Evolutionary conservation across 202 grass and related monocot genomes (phyloP).

Genomic region (Brachypodium distachyon): DNA sequence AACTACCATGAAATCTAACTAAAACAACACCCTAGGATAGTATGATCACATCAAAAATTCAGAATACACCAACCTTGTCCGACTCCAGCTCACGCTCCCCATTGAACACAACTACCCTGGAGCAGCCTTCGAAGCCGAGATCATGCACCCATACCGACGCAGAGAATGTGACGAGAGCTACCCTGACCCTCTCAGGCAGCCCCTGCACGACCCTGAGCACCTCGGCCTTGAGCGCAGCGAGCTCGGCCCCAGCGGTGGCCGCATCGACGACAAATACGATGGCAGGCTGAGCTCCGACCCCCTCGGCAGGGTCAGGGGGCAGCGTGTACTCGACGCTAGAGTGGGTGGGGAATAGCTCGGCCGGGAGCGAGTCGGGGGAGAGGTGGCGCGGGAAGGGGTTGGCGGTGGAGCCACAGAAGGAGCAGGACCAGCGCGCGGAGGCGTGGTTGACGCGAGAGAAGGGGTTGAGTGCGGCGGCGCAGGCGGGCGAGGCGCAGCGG

Average conservation of each 20-base stretch:
- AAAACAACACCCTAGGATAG: neutral
- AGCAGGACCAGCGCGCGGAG: constrained; percentile 68
- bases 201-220: constrained; percentile 60
- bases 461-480: constrained; percentile 76
- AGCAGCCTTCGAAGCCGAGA: constrained; percentile 65
- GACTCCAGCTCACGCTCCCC: constrained; percentile 74
- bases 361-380: constrained; percentile 66
- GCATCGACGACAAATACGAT: constrained; percentile 71
- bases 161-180: constrained; percentile 65
- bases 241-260: constrained; percentile 42
- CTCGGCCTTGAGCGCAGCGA: constrained; percentile 71
- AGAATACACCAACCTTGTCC: constrained; percentile 47
- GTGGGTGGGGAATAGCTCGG: constrained; percentile 97
- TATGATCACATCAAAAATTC: constrained; percentile 2
- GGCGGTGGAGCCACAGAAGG: constrained; percentile 56
- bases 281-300: neutral
- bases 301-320: constrained; percentile 25
- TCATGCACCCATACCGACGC: constrained; percentile 84
- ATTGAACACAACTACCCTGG: constrained; percentile 60
- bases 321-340: constrained; percentile 83
- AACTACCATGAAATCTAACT: neutral
- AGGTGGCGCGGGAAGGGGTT: constrained; percentile 59
- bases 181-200: constrained; percentile 61
- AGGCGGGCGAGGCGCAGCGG: constrained; percentile 34
- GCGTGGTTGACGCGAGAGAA: constrained; percentile 67